Evolutionary conservation across 225 moss, liverwort and hornwort species (phyloP).

Genomic region (Pleurozium schreberi): DNA sequence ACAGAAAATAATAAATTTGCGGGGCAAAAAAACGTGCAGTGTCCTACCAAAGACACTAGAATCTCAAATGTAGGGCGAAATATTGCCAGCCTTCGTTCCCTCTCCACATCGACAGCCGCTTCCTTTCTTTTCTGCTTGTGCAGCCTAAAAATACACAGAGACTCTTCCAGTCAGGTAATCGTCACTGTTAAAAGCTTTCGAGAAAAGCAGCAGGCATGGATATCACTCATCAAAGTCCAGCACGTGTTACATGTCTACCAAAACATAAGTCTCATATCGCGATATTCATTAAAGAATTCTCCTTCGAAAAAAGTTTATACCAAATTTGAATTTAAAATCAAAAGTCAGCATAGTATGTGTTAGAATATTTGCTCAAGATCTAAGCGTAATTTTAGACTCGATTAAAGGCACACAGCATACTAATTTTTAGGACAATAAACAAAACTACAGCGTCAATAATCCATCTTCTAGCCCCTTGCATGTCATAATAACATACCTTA

Average conservation of each 20-base stretch:
- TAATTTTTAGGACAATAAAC: neutral
- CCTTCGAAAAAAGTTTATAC: neutral
- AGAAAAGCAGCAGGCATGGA: neutral
- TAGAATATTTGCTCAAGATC: neutral
- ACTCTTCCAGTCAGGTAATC: neutral
- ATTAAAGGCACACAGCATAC: neutral
- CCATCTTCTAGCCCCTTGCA: neutral
- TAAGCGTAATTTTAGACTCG: neutral
- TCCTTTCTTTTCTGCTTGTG: conserved; percentile 66
- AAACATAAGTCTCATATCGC: neutral
- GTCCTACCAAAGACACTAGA: conserved; percentile 48
- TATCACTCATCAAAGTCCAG: neutral
- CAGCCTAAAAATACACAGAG: conserved; percentile 43
- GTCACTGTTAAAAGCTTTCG: neutral
- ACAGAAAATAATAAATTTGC: neutral
- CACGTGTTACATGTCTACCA: neutral
- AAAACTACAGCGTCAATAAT: neutral
- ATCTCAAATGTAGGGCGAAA: conserved; percentile 68
- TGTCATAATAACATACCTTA: conserved; percentile 37
- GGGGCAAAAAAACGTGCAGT: neutral
- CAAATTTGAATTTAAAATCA: neutral
- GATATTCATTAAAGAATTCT: neutral
- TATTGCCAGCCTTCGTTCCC: conserved; percentile 47
- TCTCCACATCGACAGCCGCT: conserved; percentile 50
- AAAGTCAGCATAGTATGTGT: neutral